Evolutionary conservation across 2,329 filamentous ascomycete genomes (phyloP).

Genomic region (Hypoxylon sp.): DNA sequence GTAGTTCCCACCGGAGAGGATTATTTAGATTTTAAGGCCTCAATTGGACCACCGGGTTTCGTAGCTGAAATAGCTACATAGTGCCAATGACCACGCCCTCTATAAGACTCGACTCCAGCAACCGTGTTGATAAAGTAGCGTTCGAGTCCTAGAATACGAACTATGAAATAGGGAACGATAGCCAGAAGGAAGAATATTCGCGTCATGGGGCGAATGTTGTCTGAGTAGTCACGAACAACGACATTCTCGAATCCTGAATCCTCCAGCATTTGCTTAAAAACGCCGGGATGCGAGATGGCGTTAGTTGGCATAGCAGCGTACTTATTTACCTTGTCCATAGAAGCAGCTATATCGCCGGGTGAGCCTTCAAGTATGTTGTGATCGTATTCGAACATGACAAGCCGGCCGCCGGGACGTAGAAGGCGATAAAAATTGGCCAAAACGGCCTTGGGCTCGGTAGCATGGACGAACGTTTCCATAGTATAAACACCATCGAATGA

Average conservation of each 20-base stretch:
- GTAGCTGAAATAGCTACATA: conserved; percentile 57
- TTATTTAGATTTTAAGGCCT: conserved; percentile 42
- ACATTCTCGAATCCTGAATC: conserved; percentile 63
- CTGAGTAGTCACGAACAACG: conserved; percentile 60
- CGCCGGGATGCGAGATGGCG: conserved; percentile 56
- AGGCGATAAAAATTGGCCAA: conserved; percentile 63
- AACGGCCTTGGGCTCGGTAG: conserved; percentile 62
- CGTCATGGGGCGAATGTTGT: conserved; percentile 64
- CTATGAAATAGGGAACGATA: conserved; percentile 62
- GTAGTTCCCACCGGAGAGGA: neutral
- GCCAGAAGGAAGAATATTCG: conserved; percentile 63
- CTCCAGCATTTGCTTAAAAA: conserved; percentile 59
- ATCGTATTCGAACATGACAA: conserved; percentile 65
- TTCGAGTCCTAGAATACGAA: conserved; percentile 61
- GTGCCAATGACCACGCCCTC: conserved; percentile 54
- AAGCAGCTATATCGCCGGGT: conserved; percentile 45
- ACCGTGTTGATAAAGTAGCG: conserved; percentile 64
- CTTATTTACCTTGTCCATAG: conserved; percentile 58
- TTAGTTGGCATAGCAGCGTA: conserved; percentile 64
- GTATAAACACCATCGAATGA: conserved; percentile 68
- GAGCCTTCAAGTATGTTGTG: conserved; percentile 55
- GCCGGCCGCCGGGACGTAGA: conserved; percentile 62
- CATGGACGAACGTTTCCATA: conserved; percentile 70
- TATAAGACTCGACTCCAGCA: conserved; percentile 59
- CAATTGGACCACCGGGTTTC: conserved; percentile 53